phyloP scores from a whole-genome alignment of 192 early-diverging fungal species.

The Coemansia sp. region DNA sequence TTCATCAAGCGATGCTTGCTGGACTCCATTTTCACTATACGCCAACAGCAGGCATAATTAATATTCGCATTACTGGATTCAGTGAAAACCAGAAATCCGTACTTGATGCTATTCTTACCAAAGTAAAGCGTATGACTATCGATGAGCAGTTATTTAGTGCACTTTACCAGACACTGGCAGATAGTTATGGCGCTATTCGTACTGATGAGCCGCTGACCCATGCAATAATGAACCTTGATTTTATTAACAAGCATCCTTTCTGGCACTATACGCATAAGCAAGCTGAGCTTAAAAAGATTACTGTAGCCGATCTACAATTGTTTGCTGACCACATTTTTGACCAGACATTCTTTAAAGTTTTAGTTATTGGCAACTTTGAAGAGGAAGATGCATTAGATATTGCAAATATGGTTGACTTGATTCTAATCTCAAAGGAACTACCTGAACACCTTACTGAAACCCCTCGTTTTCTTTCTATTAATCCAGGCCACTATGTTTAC shows the following conservation, averaged over 20 bases:
- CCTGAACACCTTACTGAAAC: slow-evolving; percentile 11
- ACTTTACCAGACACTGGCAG: background rate
- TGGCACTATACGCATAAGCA: slow-evolving; percentile 65
- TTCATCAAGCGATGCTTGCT: slow-evolving; percentile 75
- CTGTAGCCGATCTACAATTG: slow-evolving; percentile 60
- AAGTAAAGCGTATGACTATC: slow-evolving; percentile 12
- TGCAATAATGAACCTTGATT: background rate
- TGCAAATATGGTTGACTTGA: slow-evolving; percentile 51
- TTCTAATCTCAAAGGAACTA: slow-evolving; percentile 56
- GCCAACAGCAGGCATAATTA: slow-evolving; percentile 58
- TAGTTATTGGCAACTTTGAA: slow-evolving; percentile 77
- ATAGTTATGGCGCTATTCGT: slow-evolving; percentile 56
- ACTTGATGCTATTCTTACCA: slow-evolving; percentile 60
- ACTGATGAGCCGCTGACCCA: slow-evolving; percentile 46
- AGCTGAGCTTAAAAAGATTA: slow-evolving; percentile 66
- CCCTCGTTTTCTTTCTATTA: slow-evolving; percentile 4
- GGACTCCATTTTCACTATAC: slow-evolving; percentile 65
- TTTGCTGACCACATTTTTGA: slow-evolving; percentile 68
- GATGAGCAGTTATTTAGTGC: background rate
- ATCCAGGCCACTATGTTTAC: slow-evolving; percentile 27
- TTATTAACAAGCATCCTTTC: background rate
- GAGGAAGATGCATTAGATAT: slow-evolving; percentile 60
- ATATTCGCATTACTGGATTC: slow-evolving; percentile 69
- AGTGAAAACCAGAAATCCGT: slow-evolving; percentile 75
- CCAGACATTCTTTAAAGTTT: slow-evolving; percentile 67